Evolutionary conservation across 331 rosid species (phyloP), one percentile per base, ranked within the genome.

Genomic region (Malus hybrid): DNA sequence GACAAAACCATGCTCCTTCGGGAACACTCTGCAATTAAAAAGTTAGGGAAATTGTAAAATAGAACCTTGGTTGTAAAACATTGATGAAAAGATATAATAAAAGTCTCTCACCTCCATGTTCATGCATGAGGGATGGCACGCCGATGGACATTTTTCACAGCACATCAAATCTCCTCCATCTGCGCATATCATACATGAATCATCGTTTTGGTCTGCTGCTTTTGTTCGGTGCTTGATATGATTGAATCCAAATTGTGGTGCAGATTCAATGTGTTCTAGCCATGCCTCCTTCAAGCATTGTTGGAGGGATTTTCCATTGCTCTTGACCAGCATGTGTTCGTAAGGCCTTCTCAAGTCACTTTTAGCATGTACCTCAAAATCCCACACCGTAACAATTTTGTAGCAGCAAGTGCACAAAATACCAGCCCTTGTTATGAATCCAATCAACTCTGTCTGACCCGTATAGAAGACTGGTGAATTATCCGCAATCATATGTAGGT

Each of bases 101-200:
- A 73, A n/a, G 20, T 4, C n/a, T 68, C 46, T 81, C 75, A 83
- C 91, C 86, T 83, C 65, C 78, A 85, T 62, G 57, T 77, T 33
- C 57, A 82, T 39, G 71, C 88, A 88, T 12, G 36, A 22, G 12
- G 67, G 15, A 66, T 88, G 92, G 29, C 71, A 72, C 5, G 87
- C 74, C 2, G 84, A 80, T 10, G 82, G 85, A 36, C 92, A 88
- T 12, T 72, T 72, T 2, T 79, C 82, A 82, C 92, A 88, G 39
- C 87, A 81, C 39, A 86, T 63, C 64, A 86, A 75, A 58, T 82
- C 78, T 20, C 89, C 89, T 63, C 87, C 87, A 73, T 83, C 87
- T 4, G 86, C 88, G 3, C 92, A 86, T 11, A 86, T 36, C 16
- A 68, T 24, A 56, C 88, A 84, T 16, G 81, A 60, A 73, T 73